Base-by-base conservation (phyloP, 2,329 filamentous ascomycete species). In the Elsinoe perseae region DNA sequence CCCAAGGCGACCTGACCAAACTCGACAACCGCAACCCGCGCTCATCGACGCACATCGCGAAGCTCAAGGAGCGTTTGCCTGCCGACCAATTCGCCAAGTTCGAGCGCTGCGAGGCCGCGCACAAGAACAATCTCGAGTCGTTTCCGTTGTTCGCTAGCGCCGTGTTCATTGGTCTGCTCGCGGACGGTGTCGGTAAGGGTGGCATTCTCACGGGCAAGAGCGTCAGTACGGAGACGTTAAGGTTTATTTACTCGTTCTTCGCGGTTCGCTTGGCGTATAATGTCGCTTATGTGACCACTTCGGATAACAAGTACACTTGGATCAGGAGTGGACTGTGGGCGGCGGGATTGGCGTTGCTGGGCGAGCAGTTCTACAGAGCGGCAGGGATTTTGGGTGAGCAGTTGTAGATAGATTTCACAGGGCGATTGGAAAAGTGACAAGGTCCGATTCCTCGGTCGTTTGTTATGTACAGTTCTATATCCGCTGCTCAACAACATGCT, bases 111-210 rank as follows among this genome's bases (percentile, higher is more conserved):
- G 69, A 74, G 58, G 68, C 72, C 4, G 76, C 73, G 30, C 73
- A 77, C 59, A 66, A 69, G 25, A 77, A 77, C 61, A 69, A 70
- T 25, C 66, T 76, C 59, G 75, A 78, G 65, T 75, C 72, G 54
- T 64, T 77, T 55, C 72, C 75, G 1, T 59, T 77, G 7, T 77
- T 76, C 58, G 63, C 72, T 8, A 68, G 72, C 1, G 72, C 74
- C 1, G 65, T 77, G 7, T 64, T 77, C 12, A 64, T 73, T 4
- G 74, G 72, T 0, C 69, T 76, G 42, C 60, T 76, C 53, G 75
- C 72, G 1, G 67, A 70, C 12, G 64, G 62, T n/a, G 42, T 56
- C 64, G 67, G 8, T 18, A 70, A 54, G 62, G 65, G 58, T 62
- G 68, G 34, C 3, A 30, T 56, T 4, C 23, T 56, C 62, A 64